Evolutionary conservation across 768 basidiomycete genomes (phyloP).

Genomic region (Favolaschia claudopus): DNA sequence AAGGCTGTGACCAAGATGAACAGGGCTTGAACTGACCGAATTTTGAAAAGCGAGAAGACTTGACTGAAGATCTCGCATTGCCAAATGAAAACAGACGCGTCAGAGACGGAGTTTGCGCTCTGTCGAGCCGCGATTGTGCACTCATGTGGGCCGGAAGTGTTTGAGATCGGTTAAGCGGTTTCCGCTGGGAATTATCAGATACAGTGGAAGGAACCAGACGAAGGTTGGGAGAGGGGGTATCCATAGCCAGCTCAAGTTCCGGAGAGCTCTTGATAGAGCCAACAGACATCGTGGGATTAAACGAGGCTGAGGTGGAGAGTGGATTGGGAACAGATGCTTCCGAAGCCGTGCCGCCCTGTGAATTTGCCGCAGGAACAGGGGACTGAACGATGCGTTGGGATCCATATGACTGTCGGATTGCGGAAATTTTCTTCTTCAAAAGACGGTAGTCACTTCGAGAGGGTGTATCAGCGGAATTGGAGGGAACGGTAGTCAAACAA

Average conservation of each 20-base stretch:
- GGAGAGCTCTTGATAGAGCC: neutral
- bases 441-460: constrained; percentile 81
- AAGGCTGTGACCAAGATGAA: no score
- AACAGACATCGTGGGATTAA: constrained; percentile 12
- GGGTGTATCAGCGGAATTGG: no score
- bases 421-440: constrained; percentile 71
- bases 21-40: constrained; percentile 8
- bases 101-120: constrained; percentile 15
- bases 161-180: neutral
- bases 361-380: constrained; percentile 27
- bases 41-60: constrained; percentile 8
- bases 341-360: constrained; percentile 20
- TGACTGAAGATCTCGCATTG: neutral
- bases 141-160: constrained; percentile 3
- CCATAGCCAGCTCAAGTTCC: neutral
- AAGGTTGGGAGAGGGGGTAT: neutral
- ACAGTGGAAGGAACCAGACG: neutral
- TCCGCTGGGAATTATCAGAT: neutral
- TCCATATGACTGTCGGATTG: constrained; percentile 50
- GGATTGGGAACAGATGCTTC: constrained; percentile 21
- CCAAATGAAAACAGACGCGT: constrained; percentile 18
- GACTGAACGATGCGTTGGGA: constrained; percentile 36
- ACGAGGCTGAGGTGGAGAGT: constrained; percentile 1
- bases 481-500: no score
- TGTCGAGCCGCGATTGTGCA: neutral